These are phyloP conservation scores for Hypomyces rosellus DNA, from an alignment of 2,329 filamentous ascomycete genomes.

Conservation along the genomic window DNA sequence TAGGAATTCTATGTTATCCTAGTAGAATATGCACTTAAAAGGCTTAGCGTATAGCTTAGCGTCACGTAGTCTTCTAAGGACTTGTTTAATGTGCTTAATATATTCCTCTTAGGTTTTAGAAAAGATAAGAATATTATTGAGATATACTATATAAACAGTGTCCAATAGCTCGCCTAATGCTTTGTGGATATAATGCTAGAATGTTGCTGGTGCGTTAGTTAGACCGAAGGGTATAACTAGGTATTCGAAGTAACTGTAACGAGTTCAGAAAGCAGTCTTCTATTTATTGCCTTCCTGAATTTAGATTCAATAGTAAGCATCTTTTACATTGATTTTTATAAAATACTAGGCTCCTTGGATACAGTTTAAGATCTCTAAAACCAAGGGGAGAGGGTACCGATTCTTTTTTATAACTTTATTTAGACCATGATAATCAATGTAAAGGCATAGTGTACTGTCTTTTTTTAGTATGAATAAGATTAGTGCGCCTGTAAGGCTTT, in stretches of 20 bases:
- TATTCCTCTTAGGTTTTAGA: background rate
- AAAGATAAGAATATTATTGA: background rate
- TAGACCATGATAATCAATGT: background rate
- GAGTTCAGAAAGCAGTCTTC: background rate
- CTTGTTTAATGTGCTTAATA: background rate
- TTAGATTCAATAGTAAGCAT: background rate
- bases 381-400: background rate
- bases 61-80: background rate
- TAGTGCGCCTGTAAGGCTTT: too few relatives aligned
- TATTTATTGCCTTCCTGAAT: background rate
- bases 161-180: background rate
- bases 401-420: background rate
- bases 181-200: background rate
- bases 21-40: background rate
- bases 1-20: background rate
- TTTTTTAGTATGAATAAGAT: too few relatives aligned
- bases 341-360: background rate
- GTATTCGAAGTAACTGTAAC: background rate
- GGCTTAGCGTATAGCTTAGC: background rate
- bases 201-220: background rate
- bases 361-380: background rate
- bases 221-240: background rate
- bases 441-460: background rate
- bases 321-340: background rate
- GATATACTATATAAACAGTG: background rate